phyloP scores from a whole-genome alignment of 768 basidiomycete genomes.

The Phylloporus sp. region DNA sequence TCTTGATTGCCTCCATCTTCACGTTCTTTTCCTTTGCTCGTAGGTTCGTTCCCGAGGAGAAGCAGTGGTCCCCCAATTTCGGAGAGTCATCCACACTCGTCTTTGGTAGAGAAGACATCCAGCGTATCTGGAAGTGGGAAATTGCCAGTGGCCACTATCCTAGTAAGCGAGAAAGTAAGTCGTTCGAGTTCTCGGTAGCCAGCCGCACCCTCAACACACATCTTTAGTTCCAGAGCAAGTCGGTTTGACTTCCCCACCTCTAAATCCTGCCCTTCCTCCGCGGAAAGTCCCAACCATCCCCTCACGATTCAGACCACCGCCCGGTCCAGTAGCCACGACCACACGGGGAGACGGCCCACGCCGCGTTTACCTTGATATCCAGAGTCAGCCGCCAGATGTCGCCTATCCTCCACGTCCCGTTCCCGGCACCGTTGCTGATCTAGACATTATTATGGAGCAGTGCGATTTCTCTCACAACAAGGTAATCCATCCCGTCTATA shows the following conservation, averaged over 20 bases:
- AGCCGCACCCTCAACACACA: neutral
- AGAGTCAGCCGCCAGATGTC: constrained; percentile 54
- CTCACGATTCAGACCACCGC: constrained; percentile 44
- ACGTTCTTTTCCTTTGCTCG: constrained; percentile 57
- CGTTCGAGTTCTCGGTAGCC: neutral
- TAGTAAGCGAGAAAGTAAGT: constrained; percentile 71
- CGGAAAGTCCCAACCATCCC: constrained; percentile 43
- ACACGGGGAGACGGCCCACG: constrained; percentile 74
- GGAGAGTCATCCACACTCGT: constrained; percentile 69
- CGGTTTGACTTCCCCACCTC: constrained; percentile 48
- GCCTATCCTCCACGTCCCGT: constrained; percentile 88
- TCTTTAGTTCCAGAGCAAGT: constrained; percentile 67
- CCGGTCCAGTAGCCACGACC: constrained; percentile 46
- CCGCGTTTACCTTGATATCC: constrained; percentile 73
- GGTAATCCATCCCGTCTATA: constrained; percentile 34
- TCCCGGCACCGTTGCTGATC: constrained; percentile 79
- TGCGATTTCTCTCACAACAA: constrained; percentile 86
- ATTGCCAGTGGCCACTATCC: constrained; percentile 92
- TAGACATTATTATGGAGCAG: constrained; percentile 87
- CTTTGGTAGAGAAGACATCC: constrained; percentile 73
- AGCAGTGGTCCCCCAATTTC: constrained; percentile 59
- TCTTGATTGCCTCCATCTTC: constrained; percentile 46
- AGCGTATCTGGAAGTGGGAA: constrained; percentile 95
- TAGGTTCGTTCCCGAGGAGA: constrained; percentile 57
- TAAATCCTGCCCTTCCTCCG: constrained; percentile 75